Conservation (phyloP, 2,329 filamentous ascomycete species). For the Nothopassalora personata region DNA sequence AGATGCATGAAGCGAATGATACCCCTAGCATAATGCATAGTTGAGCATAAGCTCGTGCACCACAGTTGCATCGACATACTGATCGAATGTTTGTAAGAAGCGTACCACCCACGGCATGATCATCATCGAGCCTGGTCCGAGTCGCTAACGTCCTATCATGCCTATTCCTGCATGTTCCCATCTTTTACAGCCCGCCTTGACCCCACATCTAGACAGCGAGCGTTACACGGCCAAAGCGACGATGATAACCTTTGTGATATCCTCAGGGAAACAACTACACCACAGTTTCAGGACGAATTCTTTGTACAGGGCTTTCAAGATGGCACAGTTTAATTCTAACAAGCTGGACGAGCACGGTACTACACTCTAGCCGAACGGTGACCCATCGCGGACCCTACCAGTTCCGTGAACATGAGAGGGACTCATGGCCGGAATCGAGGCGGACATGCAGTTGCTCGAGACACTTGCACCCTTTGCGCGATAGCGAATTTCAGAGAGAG, state of each 20-base stretch:
- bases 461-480: conserved; percentile 57
- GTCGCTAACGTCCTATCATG: no score
- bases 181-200: no score
- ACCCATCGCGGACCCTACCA: background rate
- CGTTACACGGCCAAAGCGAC: no score
- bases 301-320: background rate
- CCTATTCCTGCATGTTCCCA: no score
- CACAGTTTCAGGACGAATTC: background rate
- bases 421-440: conserved; percentile 13
- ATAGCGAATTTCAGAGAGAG: conserved; percentile 57
- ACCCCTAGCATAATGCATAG: background rate
- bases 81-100: background rate
- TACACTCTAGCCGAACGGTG: background rate
- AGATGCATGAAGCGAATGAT: background rate
- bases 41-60: background rate
- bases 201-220: no score
- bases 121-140: no score
- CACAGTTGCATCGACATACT: background rate
- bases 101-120: background rate
- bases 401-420: background rate
- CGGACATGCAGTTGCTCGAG: conserved; percentile 58
- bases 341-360: background rate
- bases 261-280: background rate
- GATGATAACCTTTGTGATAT: no score
- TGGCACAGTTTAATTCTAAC: background rate